Conservation (phyloP, 2,329 filamentous ascomycete genomes). For the Penicillium sp. region DNA sequence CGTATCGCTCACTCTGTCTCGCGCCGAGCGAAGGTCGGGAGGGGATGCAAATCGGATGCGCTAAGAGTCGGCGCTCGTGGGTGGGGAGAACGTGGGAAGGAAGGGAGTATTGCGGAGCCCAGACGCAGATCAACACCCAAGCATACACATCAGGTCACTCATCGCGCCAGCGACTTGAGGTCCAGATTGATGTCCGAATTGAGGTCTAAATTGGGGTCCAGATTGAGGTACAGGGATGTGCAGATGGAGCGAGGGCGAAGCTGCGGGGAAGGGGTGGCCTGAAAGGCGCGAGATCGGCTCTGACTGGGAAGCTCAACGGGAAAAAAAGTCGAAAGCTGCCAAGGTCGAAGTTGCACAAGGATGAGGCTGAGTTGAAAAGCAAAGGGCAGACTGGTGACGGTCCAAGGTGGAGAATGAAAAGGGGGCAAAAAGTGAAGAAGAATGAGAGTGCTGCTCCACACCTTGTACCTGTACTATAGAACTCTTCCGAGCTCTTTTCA, state of each 20-base stretch:
- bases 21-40: not conserved
- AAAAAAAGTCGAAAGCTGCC: constrained; percentile 1
- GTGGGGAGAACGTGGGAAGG: constrained; percentile 28
- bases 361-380: not conserved
- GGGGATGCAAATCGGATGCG: constrained; percentile 10
- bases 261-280: constrained; percentile 16
- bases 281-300: constrained; percentile 7
- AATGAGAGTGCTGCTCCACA: not conserved
- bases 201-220: too few relatives aligned
- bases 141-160: constrained; percentile 25
- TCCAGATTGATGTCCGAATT: not conserved
- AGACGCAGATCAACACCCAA: constrained; percentile 31
- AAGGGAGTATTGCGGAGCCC: constrained; percentile 19
- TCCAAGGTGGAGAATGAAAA: not conserved
- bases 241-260: constrained; percentile 6
- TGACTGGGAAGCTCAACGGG: constrained; percentile 1
- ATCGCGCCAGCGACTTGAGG: constrained; percentile 24
- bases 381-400: not conserved
- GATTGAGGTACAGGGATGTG: constrained; percentile 11
- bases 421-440: not conserved
- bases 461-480: not conserved
- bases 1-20: not conserved
- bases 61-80: constrained; percentile 18
- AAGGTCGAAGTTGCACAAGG: not conserved
- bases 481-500: not conserved